Percentiles rank a stretch among this genome's conserved stretches.
Conservation (phyloP, 768 basidiomycete genomes). For the Hirschioporus abietinus region DNA sequence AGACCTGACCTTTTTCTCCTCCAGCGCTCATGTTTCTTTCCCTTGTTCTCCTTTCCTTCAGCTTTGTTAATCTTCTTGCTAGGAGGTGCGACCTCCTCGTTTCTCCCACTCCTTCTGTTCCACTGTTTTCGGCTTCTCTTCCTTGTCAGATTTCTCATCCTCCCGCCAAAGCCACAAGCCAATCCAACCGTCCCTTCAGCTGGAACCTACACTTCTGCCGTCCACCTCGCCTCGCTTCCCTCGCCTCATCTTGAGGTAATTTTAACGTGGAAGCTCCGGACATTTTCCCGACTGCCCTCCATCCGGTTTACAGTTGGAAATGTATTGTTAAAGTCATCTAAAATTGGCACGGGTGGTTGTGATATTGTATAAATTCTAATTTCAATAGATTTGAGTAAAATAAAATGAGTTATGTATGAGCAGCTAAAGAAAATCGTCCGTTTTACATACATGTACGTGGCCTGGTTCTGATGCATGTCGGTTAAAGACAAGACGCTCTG, state of each 20-base stretch:
- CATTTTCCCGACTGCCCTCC: constrained; percentile 82
- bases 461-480: constrained; percentile 92
- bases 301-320: constrained; percentile 58
- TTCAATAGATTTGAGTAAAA: constrained; percentile 53
- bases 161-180: background rate
- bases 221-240: background rate
- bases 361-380: constrained; percentile 69
- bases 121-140: constrained; percentile 19
- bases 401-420: no score
- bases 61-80: constrained; percentile 36
- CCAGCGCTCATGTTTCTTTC: constrained; percentile 9
- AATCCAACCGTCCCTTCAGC: constrained; percentile 13
- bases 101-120: constrained; percentile 31
- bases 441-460: constrained; percentile 90
- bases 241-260: constrained; percentile 58
- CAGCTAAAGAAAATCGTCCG: no score
- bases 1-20: constrained; percentile 11
- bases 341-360: constrained; percentile 62
- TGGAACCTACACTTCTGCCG: no score
- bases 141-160: no score
- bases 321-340: no score
- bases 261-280: constrained; percentile 87
- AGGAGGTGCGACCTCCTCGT: constrained; percentile 33
- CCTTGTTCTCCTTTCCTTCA: constrained; percentile 12
- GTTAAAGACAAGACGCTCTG: constrained; percentile 91